These are phyloP conservation scores for Arabis alpina DNA, from an alignment of 345 rosid species.

Conservation along the genomic window DNA sequence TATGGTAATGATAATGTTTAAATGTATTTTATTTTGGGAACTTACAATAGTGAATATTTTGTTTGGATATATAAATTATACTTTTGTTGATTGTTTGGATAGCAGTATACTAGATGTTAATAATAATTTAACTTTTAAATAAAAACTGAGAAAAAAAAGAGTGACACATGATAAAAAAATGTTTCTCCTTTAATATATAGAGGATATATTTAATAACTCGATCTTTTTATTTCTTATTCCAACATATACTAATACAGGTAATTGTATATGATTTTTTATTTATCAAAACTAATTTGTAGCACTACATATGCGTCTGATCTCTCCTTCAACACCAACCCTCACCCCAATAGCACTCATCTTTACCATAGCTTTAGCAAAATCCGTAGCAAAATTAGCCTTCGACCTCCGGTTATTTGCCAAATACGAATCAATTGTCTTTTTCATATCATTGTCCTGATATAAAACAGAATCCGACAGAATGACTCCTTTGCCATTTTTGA, in stretches of 20 bases:
- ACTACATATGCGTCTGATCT: conserved; percentile 56
- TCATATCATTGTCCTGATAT: conserved; percentile 43
- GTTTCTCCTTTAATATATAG: too few species aligned
- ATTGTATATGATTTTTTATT: not conserved
- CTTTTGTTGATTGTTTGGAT: too few species aligned
- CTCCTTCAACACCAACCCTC: conserved; percentile 52
- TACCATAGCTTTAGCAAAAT: conserved; percentile 60
- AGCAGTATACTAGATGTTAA: too few species aligned
- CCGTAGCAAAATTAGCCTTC: conserved; percentile 46
- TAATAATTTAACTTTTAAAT: too few species aligned
- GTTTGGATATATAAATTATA: too few species aligned
- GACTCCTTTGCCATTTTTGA: conserved; percentile 51
- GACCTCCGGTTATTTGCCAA: conserved; percentile 6
- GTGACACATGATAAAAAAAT: too few species aligned
- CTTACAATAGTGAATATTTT: too few species aligned
- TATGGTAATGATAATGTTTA: too few species aligned
- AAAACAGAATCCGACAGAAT: conserved; percentile 62
- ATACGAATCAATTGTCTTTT: conserved; percentile 50
- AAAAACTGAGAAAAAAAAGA: too few species aligned
- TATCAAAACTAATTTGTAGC: conserved; percentile 45
- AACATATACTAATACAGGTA: conserved; percentile 1
- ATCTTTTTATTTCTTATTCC: not conserved
- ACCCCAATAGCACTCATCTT: conserved; percentile 59
- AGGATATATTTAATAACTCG: too few species aligned
- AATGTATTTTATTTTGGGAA: too few species aligned